Evolutionary conservation across 306 rosid genomes (phyloP), one percentile per base, ranked within the genome.

Genomic region (Fragaria vesca): DNA sequence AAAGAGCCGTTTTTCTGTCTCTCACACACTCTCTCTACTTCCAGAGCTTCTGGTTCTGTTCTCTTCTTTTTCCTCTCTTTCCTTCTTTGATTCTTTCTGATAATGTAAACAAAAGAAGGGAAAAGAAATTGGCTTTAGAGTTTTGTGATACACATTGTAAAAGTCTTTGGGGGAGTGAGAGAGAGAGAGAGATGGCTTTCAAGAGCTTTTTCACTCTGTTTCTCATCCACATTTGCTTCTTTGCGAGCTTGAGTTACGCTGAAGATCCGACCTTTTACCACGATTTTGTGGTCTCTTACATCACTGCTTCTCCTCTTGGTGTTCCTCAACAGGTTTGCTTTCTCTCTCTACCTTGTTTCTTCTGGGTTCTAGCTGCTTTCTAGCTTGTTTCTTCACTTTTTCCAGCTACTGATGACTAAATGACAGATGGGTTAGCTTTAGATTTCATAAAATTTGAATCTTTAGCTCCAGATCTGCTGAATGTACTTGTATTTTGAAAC

Each of bases 291-390:
- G 83, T 85, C 83, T 83, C 91, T 74, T 88, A 83, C 83, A 83
- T 86, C 72, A 86, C 89, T 81, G 89, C 83, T 52, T 80, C 87
- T 51, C 89, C 89, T 71, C 80, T 86, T 57, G 89, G 89, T 36
- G 81, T 83, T 26, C 89, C 87, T 63, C 89, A 86, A 74, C 89
- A 86, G 81, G 89, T 86, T 42, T 52, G 79, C 77, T 81, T 79
- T 79, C 71, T 74, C 50, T 71, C 48, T 13, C 46, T 68, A 10
- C 9, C 40, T 69, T 48, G 4, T 13, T 32, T 52, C 46, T 20
- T 38, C 42, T 38, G 42, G 6, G 8, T 38, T 38, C 42, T 5
- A 38, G 42, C 42, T 38, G 8, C 43, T 40, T 4, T 40, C 43
- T 68, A 11, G n/a, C 40, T 69, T 26, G 5, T 13, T 34, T 40